Evolutionary conservation across 352 stramenopile genomes (phyloP).

Genomic region (Phytopythium vexans): DNA sequence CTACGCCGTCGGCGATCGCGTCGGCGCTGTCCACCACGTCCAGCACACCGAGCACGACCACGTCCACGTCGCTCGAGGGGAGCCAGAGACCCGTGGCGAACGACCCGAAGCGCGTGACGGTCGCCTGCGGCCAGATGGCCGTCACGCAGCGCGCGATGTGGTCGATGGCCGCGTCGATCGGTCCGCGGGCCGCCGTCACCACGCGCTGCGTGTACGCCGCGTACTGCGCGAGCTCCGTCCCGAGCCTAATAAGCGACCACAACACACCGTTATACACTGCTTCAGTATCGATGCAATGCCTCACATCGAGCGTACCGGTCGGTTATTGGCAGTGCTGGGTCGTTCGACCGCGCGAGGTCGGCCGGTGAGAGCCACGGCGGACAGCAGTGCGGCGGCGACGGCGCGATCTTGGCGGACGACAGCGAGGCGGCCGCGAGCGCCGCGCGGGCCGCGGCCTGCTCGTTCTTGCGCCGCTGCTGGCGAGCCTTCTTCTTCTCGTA

Average conservation of each 20-base stretch:
- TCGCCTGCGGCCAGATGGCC: slow-evolving; percentile 73
- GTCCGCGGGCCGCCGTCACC: slow-evolving; percentile 44
- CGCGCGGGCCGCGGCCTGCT: slow-evolving; percentile 24
- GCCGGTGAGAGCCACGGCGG: slow-evolving; percentile 1
- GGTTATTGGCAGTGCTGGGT: slow-evolving; percentile 7
- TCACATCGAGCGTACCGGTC: slow-evolving; percentile 3
- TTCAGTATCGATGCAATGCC: not conserved
- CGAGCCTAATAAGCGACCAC: slow-evolving; percentile 18
- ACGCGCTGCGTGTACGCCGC: slow-evolving; percentile 57
- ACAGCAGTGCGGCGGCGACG: slow-evolving; percentile 13
- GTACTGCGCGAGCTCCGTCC: slow-evolving; percentile 63
- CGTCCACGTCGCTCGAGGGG: slow-evolving; percentile 86
- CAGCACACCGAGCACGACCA: slow-evolving; percentile 74
- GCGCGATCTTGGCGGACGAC: slow-evolving; percentile 12
- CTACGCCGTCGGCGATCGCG: slow-evolving; percentile 17
- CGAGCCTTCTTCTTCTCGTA: slow-evolving; percentile 40
- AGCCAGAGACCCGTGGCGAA: slow-evolving; percentile 87
- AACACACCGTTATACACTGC: not conserved
- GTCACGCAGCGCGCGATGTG: slow-evolving; percentile 64
- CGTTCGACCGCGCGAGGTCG: slow-evolving; percentile 16
- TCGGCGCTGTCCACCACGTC: not conserved
- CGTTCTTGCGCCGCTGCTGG: slow-evolving; percentile 30
- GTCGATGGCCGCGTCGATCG: slow-evolving; percentile 72
- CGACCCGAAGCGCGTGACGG: slow-evolving; percentile 75
- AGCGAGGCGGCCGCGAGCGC: slow-evolving; percentile 21